Percentiles rank a stretch among this genome's conserved stretches.
Conservation (phyloP, 164 flowering plant species). For the Chimonanthus salicifolius region DNA sequence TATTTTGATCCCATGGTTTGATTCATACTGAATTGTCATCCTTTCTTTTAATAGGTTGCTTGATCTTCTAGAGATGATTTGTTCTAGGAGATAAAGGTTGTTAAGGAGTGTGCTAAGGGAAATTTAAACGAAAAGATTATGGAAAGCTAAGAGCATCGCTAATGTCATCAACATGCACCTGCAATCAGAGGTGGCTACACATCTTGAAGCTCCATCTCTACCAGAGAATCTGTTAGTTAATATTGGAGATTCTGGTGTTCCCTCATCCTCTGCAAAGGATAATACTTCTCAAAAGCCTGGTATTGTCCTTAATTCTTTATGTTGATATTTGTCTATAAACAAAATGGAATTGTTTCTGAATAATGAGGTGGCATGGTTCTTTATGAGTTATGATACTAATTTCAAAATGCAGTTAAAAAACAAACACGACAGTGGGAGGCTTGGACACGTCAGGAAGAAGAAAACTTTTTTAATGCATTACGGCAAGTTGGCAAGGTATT, state of each 20-base stretch:
- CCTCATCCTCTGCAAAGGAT: slow-evolving; percentile 9
- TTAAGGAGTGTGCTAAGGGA: not conserved
- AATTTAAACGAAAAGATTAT: no score
- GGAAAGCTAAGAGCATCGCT: slow-evolving; percentile 3
- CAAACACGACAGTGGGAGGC: slow-evolving; percentile 99
- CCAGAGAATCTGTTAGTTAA: slow-evolving; percentile 9
- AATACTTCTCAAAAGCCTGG: slow-evolving; percentile 23
- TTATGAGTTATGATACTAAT: slow-evolving; percentile 1
- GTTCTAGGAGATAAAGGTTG: not conserved
- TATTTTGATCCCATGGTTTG: no score
- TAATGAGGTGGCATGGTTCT: not conserved
- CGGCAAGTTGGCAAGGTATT: slow-evolving; percentile 98
- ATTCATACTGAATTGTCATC: no score
- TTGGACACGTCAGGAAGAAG: slow-evolving; percentile 99
- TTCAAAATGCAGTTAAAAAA: slow-evolving; percentile 48
- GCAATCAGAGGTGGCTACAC: slow-evolving; percentile 11
- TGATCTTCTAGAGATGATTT: not conserved
- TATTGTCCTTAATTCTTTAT: slow-evolving; percentile 6
- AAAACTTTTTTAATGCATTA: slow-evolving; percentile 87
- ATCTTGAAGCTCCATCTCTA: slow-evolving; percentile 8
- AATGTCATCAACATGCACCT: slow-evolving; percentile 11
- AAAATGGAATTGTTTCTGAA: not conserved
- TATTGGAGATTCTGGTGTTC: slow-evolving; percentile 19
- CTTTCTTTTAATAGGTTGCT: not conserved
- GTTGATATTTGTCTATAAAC: not conserved